Evolutionary conservation across 2,329 filamentous ascomycete genomes (phyloP).

Genomic region (Neonectria magnoliae): DNA sequence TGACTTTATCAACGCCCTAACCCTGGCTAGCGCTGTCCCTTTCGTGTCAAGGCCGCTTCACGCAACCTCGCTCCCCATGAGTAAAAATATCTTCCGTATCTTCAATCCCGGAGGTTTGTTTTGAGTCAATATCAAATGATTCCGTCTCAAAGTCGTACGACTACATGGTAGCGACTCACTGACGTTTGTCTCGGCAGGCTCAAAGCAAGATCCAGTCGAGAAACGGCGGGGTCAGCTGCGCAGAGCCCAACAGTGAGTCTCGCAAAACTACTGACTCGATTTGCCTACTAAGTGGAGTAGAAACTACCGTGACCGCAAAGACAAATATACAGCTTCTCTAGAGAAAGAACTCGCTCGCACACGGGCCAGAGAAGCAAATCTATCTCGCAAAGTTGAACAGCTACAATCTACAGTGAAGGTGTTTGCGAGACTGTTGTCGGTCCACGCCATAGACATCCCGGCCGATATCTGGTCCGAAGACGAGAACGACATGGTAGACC

Average conservation of each 20-base stretch:
- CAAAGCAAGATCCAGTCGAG: slow-evolving; percentile 27
- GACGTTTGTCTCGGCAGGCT: slow-evolving; percentile 3
- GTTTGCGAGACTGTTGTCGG: neutral
- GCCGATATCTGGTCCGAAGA: neutral
- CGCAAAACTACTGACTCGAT: neutral
- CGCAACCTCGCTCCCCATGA: slow-evolving; percentile 18
- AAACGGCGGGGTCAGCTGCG: slow-evolving; percentile 29
- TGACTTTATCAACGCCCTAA: neutral
- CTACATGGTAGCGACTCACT: neutral
- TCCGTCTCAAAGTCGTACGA: neutral
- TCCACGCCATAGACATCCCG: neutral
- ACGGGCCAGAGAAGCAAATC: slow-evolving; percentile 12
- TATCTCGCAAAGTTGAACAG: slow-evolving; percentile 22
- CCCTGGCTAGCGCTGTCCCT: neutral
- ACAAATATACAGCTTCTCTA: slow-evolving; percentile 20
- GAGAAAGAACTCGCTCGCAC: slow-evolving; percentile 27
- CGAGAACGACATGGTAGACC: neutral
- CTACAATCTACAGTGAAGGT: neutral
- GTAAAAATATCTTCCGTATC: slow-evolving; percentile 44
- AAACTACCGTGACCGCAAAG: slow-evolving; percentile 27
- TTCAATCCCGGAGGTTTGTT: slow-evolving; percentile 46
- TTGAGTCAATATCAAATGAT: neutral
- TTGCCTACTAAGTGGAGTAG: too few relatives aligned
- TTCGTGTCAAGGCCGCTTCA: neutral
- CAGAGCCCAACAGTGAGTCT: slow-evolving; percentile 27